Base-by-base conservation (phyloP, 169 alveolate genomes). In the Plasmodium ovale region DNA sequence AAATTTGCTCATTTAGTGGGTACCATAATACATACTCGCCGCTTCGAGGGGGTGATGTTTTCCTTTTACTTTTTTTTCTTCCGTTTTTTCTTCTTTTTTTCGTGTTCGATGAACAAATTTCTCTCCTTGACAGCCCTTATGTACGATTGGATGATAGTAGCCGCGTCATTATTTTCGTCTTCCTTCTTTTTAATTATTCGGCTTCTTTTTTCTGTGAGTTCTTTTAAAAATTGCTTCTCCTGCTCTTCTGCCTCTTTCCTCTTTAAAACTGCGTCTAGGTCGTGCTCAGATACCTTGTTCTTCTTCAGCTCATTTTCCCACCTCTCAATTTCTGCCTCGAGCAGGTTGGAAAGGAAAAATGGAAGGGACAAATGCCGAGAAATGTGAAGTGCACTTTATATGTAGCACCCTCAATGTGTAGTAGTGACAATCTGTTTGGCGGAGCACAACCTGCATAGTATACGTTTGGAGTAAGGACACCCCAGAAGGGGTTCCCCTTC, bases 101-200 rank as follows among this genome's bases (percentile, higher is more conserved):
- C 72, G 16, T 82, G 58, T 51, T 82, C 82, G 19, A 71, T 37
- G 42, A 64, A 82, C 33, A 65, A 51, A 31, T 53, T 51, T 7
- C 90, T 51, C 53, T 82, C 72, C 51, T 67, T 82, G 14, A 82
- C 70, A 6, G 90, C 90, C 47, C 90, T 82, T 5, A 82, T 82
- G 44, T 82, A 82, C 12, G 90, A 65, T 19, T 82, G 90, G 33
- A 82, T 82, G 51, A 82, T 23, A 21, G 58, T 53, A 7, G 90
- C 90, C 19, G 90, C 90, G 25, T 82, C 79, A 47, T 64, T 82
- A 33, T 59, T 37, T 37, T 39, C 47, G 29, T 82, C 39, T 47
- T 82, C 84, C 35, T 56, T 25, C 51, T 51, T 82, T 58, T 64
- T 29, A 49, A 65, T 65, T 25, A 82, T 65, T 44, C 19, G 51